Percentiles rank a stretch among this genome's conserved stretches.
These are phyloP conservation scores for Bisporella sp. DNA, from an alignment of 2,329 filamentous ascomycete genomes.

Conservation along the genomic window DNA sequence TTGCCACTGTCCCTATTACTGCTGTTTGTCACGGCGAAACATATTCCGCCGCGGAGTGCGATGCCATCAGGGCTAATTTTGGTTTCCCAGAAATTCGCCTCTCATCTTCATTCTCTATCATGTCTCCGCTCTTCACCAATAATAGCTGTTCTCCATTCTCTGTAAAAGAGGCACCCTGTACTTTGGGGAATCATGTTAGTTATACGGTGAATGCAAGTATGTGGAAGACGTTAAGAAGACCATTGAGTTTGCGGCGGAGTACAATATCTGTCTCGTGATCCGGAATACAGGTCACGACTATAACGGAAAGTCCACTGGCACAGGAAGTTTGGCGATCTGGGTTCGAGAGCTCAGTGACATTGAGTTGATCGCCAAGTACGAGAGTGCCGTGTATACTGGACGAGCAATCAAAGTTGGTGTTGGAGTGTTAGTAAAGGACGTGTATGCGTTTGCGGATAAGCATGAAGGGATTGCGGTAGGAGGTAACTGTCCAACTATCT, in stretches of 20 bases:
- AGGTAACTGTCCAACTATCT: slow-evolving; percentile 48
- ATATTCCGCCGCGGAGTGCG: no score
- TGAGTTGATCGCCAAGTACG: slow-evolving; percentile 30
- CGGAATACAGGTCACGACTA: slow-evolving; percentile 50
- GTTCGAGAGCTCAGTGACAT: slow-evolving; percentile 45
- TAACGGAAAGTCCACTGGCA: slow-evolving; percentile 52
- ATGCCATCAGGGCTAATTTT: no score
- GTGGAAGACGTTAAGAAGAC: slow-evolving; percentile 20
- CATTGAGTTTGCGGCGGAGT: slow-evolving; percentile 27
- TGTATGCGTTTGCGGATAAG: slow-evolving; percentile 32
- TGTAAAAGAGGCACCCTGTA: no score
- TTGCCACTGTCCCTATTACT: slow-evolving; percentile 11
- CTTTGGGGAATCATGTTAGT: neutral
- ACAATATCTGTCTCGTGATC: slow-evolving; percentile 36
- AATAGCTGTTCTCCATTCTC: no score
- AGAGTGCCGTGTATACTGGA: slow-evolving; percentile 36
- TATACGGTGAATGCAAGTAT: slow-evolving; percentile 20
- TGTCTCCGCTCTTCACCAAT: no score
- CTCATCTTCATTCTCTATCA: no score
- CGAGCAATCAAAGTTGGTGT: slow-evolving; percentile 46
- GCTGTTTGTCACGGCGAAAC: slow-evolving; percentile 6
- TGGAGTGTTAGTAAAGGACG: slow-evolving; percentile 43
- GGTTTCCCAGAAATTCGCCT: no score
- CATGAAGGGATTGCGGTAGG: slow-evolving; percentile 39
- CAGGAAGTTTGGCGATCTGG: slow-evolving; percentile 48